phyloP scores from a whole-genome alignment of 345 rosid genomes.

The Citropsis articulata region DNA sequence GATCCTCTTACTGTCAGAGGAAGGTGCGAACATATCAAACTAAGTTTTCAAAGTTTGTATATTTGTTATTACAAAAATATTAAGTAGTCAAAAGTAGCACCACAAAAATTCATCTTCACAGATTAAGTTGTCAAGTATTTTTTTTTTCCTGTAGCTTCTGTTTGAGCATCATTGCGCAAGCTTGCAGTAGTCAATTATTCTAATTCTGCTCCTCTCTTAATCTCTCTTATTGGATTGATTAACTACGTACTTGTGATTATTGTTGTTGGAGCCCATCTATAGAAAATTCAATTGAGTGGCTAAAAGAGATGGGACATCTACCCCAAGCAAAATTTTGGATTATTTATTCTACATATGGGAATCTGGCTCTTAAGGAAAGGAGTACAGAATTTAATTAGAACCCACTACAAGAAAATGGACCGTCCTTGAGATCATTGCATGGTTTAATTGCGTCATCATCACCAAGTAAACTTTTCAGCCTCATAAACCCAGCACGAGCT shows the following conservation, averaged over 20 bases:
- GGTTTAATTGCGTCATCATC: neutral
- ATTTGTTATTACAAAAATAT: neutral
- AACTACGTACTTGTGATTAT: neutral
- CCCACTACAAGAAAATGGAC: neutral
- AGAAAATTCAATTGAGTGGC: neutral
- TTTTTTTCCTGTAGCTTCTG: neutral
- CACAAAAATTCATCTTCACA: neutral
- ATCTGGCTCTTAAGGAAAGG: neutral
- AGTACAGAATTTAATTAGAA: neutral
- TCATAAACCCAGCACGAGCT: neutral
- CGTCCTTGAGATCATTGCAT: neutral
- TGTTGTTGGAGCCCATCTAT: too few relatives aligned
- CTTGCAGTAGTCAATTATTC: too few relatives aligned
- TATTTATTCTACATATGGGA: neutral
- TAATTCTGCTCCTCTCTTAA: neutral
- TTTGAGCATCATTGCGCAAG: neutral
- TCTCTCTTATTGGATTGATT: neutral
- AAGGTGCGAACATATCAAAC: neutral
- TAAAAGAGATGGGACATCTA: neutral
- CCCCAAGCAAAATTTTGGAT: neutral
- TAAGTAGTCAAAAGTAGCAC: neutral
- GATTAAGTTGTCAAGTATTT: too few relatives aligned
- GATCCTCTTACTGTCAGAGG: constrained; percentile 19
- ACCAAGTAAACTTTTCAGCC: neutral
- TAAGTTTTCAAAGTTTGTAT: neutral